Percentiles rank a stretch among this genome's conserved stretches.
phyloP scores from a whole-genome alignment of 2,329 filamentous ascomycete genomes.

The Trichoderma cornu-damae region DNA sequence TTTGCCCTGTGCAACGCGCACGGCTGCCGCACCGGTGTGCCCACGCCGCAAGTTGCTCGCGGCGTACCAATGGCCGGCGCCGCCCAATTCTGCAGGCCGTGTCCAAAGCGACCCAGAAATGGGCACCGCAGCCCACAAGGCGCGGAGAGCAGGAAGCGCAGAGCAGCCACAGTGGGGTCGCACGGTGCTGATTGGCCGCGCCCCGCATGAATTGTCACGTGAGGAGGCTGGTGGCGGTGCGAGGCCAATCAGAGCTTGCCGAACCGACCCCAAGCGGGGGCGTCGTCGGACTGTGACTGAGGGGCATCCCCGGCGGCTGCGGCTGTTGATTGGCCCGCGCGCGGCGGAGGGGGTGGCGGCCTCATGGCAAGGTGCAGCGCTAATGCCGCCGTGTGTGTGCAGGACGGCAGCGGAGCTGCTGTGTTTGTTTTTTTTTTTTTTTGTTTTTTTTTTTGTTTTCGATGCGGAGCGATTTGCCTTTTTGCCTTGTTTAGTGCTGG shows the following conservation, averaged over 20 bases:
- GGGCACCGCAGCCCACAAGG: not conserved
- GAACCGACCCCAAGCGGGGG: not conserved
- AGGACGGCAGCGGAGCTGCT: constrained; percentile 9
- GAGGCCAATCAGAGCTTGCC: not conserved
- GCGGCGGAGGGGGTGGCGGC: constrained; percentile 11
- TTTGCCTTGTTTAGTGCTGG: not conserved
- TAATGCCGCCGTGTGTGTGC: not conserved
- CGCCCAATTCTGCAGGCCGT: not conserved
- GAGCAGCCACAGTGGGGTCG: constrained; percentile 9
- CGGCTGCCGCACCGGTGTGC: not conserved
- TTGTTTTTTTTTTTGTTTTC: too few species aligned
- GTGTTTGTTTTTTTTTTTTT: constrained; percentile 11
- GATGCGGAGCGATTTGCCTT: too few species aligned
- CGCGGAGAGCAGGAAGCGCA: not conserved
- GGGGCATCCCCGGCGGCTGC: not conserved
- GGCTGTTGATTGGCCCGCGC: not conserved
- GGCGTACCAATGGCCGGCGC: constrained; percentile 3
- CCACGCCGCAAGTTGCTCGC: constrained; percentile 3
- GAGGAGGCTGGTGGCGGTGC: not conserved
- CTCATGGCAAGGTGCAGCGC: constrained; percentile 15
- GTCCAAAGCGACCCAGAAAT: not conserved
- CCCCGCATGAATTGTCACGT: not conserved
- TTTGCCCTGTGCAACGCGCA: not conserved
- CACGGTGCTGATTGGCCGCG: not conserved
- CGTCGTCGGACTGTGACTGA: constrained; percentile 5